Evolutionary conservation across 306 rosid species (phyloP), one percentile per base, ranked within the genome.

Genomic region (Rosa lucieae): DNA sequence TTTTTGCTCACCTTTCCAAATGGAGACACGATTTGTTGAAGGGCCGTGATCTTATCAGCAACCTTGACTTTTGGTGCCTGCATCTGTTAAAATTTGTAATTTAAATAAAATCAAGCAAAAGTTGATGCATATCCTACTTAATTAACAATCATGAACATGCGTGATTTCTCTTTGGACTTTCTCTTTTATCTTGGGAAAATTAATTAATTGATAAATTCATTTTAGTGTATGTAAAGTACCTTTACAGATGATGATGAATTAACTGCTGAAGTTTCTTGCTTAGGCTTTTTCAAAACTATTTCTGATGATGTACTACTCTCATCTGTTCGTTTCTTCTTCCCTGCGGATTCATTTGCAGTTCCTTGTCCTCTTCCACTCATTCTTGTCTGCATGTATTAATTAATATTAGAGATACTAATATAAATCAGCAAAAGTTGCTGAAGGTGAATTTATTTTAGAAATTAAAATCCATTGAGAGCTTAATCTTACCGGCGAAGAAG

Each of bases 21-120:
- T 56, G 99, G 99, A 80, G 99, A 92, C 82, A 95, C 99, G 77
- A 95, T 95, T 88, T 92, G 99, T 79, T 95, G 99, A 84, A 95
- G 98, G 76, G 95, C 85, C 47, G 98, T 86, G 87, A 95, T 91
- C 85, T 82, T 92, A 67, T 95, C 98, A 18, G 82, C 89, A 78
- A 95, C 72, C 94, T 92, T 95, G 88, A 91, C 97, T 92, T 95
- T 95, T 53, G 99, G 98, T 75, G 92, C 92, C 81, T 89, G 98
- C 73, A 87, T 84, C 93, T 89, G 78, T 85, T 69, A 68, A 0
- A 7, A 3, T 39, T 65, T 35, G 20, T 14, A 13, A 65, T 35
- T 32, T 70, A 63, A 32, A 23, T 46, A 29, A 71, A 21, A 75
- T 46, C 76, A 62, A 40, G 9, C 10, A 58, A 75, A 43, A 40